Conservation (phyloP, 2,329 filamentous ascomycete genomes). For the Trichoderma sp. region DNA sequence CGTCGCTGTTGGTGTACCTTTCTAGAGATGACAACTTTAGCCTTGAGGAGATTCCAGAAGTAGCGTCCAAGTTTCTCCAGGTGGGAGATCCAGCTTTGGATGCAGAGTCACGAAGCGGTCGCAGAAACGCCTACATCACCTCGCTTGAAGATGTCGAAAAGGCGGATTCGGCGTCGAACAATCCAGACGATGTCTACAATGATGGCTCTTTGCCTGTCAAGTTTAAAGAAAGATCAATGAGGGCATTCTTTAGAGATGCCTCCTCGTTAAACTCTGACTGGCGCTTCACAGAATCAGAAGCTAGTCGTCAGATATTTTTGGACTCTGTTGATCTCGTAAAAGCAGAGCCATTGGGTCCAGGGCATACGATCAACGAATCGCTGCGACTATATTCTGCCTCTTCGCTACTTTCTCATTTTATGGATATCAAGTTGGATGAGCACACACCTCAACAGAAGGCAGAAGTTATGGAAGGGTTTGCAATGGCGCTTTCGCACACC, state of each 20-base stretch:
- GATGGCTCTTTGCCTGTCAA: slow-evolving; percentile 34
- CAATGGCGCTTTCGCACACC: slow-evolving; percentile 27
- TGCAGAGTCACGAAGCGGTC: slow-evolving; percentile 27
- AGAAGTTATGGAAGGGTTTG: slow-evolving; percentile 32
- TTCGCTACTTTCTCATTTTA: slow-evolving; percentile 30
- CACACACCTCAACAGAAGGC: slow-evolving; percentile 27
- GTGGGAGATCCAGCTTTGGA: slow-evolving; percentile 33
- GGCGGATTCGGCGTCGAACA: not conserved
- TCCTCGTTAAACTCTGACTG: slow-evolving; percentile 5
- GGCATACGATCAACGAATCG: not conserved
- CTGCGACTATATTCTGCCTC: slow-evolving; percentile 26
- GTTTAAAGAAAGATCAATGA: slow-evolving; percentile 37
- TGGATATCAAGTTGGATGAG: slow-evolving; percentile 23
- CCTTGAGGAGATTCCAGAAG: slow-evolving; percentile 34
- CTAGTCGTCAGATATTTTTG: slow-evolving; percentile 32
- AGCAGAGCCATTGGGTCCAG: not conserved
- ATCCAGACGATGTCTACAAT: slow-evolving; percentile 30
- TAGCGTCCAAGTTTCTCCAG: slow-evolving; percentile 32
- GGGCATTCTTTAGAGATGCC: slow-evolving; percentile 32
- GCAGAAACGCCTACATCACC: slow-evolving; percentile 13
- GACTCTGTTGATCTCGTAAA: slow-evolving; percentile 27
- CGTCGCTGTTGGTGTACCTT: slow-evolving; percentile 29
- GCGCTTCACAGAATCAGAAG: slow-evolving; percentile 31
- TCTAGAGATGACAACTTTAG: slow-evolving; percentile 29
- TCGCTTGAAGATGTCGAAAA: slow-evolving; percentile 30